These are phyloP conservation scores for Citrus mangshanensis DNA, from an alignment of 345 rosid species.

Conservation along the genomic window DNA sequence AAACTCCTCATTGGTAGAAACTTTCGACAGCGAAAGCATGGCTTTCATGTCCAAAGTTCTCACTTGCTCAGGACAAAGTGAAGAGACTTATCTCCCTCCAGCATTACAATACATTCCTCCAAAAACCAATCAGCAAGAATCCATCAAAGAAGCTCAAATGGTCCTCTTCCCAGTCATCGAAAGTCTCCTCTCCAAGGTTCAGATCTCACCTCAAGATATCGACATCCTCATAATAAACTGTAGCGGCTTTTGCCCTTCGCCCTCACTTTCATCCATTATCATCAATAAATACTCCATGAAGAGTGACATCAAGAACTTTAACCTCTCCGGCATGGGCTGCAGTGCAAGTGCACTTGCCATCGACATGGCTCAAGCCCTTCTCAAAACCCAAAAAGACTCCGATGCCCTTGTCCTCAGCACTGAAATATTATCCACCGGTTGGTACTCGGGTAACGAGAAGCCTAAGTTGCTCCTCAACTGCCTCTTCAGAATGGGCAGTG, in stretches of 20 bases:
- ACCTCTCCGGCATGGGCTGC: conserved; percentile 68
- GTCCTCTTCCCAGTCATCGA: conserved; percentile 45
- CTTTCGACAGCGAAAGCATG: conserved; percentile 38
- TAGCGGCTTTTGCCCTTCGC: conserved; percentile 52
- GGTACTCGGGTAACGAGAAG: conserved; percentile 54
- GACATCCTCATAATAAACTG: conserved; percentile 53
- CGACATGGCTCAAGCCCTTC: conserved; percentile 44
- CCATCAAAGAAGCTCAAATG: conserved; percentile 45
- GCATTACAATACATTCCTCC: conserved; percentile 52
- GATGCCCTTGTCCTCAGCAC: conserved; percentile 50
- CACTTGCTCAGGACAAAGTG: conserved; percentile 39
- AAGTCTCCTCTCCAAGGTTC: conserved; percentile 42
- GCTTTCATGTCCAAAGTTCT: conserved; percentile 59
- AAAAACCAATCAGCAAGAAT: conserved; percentile 31
- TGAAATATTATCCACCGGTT: conserved; percentile 54
- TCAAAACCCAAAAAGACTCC: conserved; percentile 31
- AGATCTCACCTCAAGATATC: conserved; percentile 33
- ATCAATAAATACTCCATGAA: conserved; percentile 44
- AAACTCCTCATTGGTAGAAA: conserved; percentile 30
- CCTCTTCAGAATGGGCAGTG: conserved; percentile 59
- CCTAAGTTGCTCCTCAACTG: conserved; percentile 49
- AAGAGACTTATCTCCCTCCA: conserved; percentile 58
- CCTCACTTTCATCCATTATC: conserved; percentile 52
- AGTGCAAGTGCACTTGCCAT: conserved; percentile 44
- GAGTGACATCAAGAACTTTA: conserved; percentile 40